A percentile compares a stretch with the other conserved stretches of the same genome.
These are phyloP conservation scores for Phyllostachys edulis DNA, from an alignment of 176 grass and related monocot genomes.

Conservation along the genomic window DNA sequence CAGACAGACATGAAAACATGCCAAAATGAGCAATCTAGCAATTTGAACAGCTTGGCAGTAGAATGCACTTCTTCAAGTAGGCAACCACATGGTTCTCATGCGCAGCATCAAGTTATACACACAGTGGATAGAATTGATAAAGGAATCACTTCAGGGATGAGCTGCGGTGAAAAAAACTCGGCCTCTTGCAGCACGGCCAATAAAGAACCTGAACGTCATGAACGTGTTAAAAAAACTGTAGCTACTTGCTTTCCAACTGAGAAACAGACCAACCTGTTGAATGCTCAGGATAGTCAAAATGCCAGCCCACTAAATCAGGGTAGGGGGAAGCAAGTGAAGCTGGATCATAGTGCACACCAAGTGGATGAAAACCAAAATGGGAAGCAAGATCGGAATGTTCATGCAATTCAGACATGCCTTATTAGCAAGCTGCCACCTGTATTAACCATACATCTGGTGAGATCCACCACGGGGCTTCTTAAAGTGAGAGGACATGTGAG, in stretches of 20 bases:
- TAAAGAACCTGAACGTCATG: slow-evolving; percentile 18
- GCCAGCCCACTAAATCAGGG: background rate
- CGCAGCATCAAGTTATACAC: slow-evolving; percentile 8
- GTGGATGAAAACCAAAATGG: background rate
- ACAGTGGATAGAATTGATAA: background rate
- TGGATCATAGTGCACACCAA: background rate
- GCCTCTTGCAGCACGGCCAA: slow-evolving; percentile 15
- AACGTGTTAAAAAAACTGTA: slow-evolving; percentile 25
- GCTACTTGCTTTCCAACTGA: slow-evolving; percentile 7
- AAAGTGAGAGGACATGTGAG: slow-evolving; percentile 56
- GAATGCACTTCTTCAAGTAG: slow-evolving; percentile 23
- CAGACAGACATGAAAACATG: slow-evolving; percentile 25
- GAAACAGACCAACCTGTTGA: background rate
- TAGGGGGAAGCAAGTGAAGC: background rate
- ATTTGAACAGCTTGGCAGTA: slow-evolving; percentile 12
- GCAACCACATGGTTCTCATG: slow-evolving; percentile 26
- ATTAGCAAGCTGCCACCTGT: slow-evolving; percentile 53
- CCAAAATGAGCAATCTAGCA: slow-evolving; percentile 22
- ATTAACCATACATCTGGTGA: slow-evolving; percentile 60
- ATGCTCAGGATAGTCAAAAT: background rate
- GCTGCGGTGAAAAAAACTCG: background rate
- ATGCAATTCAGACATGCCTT: slow-evolving; percentile 41
- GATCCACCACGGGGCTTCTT: slow-evolving; percentile 30
- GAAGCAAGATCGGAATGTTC: slow-evolving; percentile 18
- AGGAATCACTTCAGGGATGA: slow-evolving; percentile 16